phyloP scores from a whole-genome alignment of 306 rosid genomes.

The Trichosanthes cucumerina region DNA sequence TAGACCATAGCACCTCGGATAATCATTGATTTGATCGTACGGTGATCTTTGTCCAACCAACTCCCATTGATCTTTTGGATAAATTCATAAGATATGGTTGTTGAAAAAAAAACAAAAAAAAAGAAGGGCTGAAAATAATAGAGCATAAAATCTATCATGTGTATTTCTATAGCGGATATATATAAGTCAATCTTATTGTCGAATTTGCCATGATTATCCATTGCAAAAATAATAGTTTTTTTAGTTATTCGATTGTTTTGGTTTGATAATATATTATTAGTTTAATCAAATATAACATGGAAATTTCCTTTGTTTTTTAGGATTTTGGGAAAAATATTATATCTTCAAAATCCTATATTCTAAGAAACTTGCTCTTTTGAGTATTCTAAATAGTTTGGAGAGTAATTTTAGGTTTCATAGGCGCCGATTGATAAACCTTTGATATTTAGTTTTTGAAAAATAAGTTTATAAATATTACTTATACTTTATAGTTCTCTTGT shows the following conservation, averaged over 20 bases:
- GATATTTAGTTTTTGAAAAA: too few species aligned
- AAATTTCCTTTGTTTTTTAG: not conserved
- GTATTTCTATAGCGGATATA: not conserved
- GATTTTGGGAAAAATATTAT: not conserved
- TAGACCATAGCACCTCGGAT: conserved; percentile 4
- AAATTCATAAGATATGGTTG: not conserved
- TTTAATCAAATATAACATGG: not conserved
- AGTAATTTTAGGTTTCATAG: too few species aligned
- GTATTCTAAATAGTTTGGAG: too few species aligned
- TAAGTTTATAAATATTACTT: too few species aligned
- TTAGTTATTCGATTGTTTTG: too few species aligned
- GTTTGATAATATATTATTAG: too few species aligned
- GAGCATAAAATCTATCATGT: not conserved
- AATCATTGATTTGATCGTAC: not conserved
- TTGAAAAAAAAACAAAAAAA: not conserved
- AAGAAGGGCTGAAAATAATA: not conserved
- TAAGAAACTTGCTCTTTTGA: too few species aligned
- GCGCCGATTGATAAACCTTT: too few species aligned
- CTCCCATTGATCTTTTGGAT: not conserved
- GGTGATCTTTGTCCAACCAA: not conserved
- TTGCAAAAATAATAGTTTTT: not conserved
- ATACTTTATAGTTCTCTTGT: too few species aligned
- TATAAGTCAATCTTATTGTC: not conserved
- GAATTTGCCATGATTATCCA: not conserved
- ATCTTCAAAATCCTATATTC: too few species aligned